phyloP scores from a whole-genome alignment of 2,329 filamentous ascomycete species.

The Magnaporthiopsis incrustans region DNA sequence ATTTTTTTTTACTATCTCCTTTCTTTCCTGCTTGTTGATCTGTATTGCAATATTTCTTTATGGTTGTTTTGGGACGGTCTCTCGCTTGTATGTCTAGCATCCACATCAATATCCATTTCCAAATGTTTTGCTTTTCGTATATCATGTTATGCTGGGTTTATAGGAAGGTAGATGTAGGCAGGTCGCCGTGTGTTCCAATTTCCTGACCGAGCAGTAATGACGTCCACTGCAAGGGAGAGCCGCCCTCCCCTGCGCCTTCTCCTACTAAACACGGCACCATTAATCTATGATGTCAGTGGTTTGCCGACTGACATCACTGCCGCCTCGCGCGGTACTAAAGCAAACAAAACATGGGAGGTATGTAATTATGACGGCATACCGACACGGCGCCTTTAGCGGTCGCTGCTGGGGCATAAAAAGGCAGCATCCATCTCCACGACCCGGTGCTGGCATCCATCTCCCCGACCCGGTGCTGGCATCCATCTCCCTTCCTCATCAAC shows the following conservation, averaged over 20 bases:
- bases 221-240: too few species aligned
- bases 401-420: background rate
- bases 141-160: background rate
- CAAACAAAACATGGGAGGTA: background rate
- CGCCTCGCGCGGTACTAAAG: background rate
- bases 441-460: background rate
- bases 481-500: too few species aligned
- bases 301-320: background rate
- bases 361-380: background rate
- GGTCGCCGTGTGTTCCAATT: too few species aligned
- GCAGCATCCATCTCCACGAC: background rate
- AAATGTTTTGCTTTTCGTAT: background rate
- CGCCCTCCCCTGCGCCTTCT: too few species aligned
- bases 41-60: background rate
- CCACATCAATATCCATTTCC: background rate
- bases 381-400: background rate
- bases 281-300: background rate
- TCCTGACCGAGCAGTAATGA: too few species aligned
- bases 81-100: background rate
- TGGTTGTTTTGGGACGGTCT: background rate
- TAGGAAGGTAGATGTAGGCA: too few species aligned
- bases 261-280: background rate
- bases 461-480: background rate
- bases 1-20: background rate
- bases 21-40: background rate